Evolutionary conservation across 495 filamentous ascomycete species (phyloP).

Genomic region (Talaromyces trachyspermus): DNA sequence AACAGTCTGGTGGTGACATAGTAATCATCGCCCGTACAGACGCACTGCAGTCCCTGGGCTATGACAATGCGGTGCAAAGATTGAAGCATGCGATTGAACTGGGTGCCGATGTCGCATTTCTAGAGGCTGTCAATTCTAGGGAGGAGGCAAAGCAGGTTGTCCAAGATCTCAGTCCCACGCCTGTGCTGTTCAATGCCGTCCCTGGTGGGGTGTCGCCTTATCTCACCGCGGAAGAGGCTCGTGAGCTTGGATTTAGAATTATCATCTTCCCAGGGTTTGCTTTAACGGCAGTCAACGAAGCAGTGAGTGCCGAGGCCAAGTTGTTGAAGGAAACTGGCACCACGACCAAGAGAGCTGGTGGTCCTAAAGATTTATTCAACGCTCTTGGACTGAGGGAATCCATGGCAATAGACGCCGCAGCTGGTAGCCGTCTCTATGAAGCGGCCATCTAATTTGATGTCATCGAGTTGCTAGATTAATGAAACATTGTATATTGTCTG

Average conservation of each 20-base stretch:
- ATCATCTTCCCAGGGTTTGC: conserved; percentile 20
- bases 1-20: conserved; percentile 38
- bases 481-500: not conserved
- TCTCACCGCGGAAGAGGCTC: conserved; percentile 14
- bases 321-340: conserved; percentile 10
- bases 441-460: not conserved
- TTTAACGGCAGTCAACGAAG: conserved; percentile 6
- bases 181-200: conserved; percentile 22
- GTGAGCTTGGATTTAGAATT: conserved; percentile 18
- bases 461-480: not conserved
- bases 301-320: conserved; percentile 4
- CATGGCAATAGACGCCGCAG: conserved; percentile 8
- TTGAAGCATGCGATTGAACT: conserved; percentile 37
- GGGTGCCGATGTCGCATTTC: conserved; percentile 50
- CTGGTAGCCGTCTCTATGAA: conserved; percentile 6
- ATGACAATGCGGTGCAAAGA: conserved; percentile 41
- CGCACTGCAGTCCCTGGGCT: conserved; percentile 44
- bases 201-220: conserved; percentile 20
- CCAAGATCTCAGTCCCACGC: conserved; percentile 16
- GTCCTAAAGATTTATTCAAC: conserved; percentile 11
- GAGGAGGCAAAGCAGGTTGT: conserved; percentile 13
- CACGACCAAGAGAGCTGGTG: not conserved
- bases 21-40: conserved; percentile 56
- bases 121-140: conserved; percentile 44
- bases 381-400: conserved; percentile 10